Base-by-base conservation (phyloP, 1,284 basidiomycete species). In the Moniliella sp. region DNA sequence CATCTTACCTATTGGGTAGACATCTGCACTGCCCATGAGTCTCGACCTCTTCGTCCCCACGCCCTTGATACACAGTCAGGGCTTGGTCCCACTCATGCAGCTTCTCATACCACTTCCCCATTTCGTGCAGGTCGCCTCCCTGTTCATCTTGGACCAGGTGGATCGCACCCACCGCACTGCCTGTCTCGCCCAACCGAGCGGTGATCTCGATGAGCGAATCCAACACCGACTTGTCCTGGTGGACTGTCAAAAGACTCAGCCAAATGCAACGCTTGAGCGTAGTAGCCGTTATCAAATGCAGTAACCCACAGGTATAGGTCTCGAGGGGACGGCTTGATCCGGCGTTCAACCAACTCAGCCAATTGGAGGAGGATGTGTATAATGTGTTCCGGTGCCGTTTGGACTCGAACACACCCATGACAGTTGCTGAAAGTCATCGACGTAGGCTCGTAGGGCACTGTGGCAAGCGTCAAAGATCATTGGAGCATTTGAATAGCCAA, bases 401-500 rank as follows among this genome's bases (percentile, higher is more conserved):
- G 67, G 68, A 40, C 15, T 76, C 80, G 44, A 97, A 78, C 0
- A 91, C 88, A 34, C 65, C 66, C 57, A 91, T 82, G 31, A 99
- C 80, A 3, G 84, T 76, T 76, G 74, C 30, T 93, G 83, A 25
- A 97, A 71, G 25, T 49, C 47, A 36, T 51, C 50, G 35, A 51
- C 52, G 31, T 57, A 59, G 33, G 42, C 25, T 94, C 88, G 52
- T 88, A 94, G 5, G 97, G 65, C 51, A 93, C 86, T 4, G 75
- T 74, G 88, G 88, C 97, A 50, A 91, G 97, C 4, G 86, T 94
- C n/a, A n/a, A n/a, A n/a, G n/a, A n/a, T n/a, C n/a, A n/a, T n/a
- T n/a, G n/a, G n/a, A n/a, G n/a, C n/a, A n/a, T n/a, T n/a, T n/a
- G n/a, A n/a, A n/a, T 78, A 0, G 84, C 84, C 35, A 97, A 69